Evolutionary conservation across 176 grass and related monocot genomes (phyloP), one percentile per base, ranked within the genome.

Genomic region (Rhynchospora breviuscula): DNA sequence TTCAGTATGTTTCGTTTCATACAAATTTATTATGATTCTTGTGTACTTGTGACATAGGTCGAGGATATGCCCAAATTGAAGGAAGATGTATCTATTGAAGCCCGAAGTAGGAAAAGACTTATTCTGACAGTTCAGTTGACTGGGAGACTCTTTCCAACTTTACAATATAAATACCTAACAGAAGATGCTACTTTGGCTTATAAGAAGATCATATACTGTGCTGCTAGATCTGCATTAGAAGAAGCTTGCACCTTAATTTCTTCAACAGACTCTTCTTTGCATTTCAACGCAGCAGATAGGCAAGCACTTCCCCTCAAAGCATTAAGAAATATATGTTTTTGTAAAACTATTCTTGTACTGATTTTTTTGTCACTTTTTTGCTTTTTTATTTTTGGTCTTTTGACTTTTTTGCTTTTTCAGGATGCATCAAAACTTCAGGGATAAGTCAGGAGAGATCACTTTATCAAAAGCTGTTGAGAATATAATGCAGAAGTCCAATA

Each of bases 121-220:
- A 85, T 85, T 70, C 59, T 78, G 57, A 86, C 87, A 67, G 83
- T 77, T 82, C 78, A 85, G 78, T 58, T 89, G 23, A 85, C 57
- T 59, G 63, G 84, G 66, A 83, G 82, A 49, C 83, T 89, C 19
- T 17, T 89, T 78, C 83, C 83, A 11, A 66, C 83, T 59, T 12
- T 78, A 82, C 83, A 74, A 60, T 69, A 59, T 89, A 19, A 26
- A 33, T 26, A 77, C 49, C 35, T 89, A 15, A 85, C 73, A 60
- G 66, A 59, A 82, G 84, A 89, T 54, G 78, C 68, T 75, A 33
- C 78, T 48, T 82, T 63, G 25, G 43, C 65, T 67, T 78, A 89
- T 89, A 26, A 82, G 85, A 67, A 63, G 22, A 62, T 82, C 65
- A 82, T 78, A 43, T 89, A 82, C 29, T 48, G 25, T 82, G 83